Conservation (phyloP, 75 land plant species). For the Cunninghamia lanceolata region DNA sequence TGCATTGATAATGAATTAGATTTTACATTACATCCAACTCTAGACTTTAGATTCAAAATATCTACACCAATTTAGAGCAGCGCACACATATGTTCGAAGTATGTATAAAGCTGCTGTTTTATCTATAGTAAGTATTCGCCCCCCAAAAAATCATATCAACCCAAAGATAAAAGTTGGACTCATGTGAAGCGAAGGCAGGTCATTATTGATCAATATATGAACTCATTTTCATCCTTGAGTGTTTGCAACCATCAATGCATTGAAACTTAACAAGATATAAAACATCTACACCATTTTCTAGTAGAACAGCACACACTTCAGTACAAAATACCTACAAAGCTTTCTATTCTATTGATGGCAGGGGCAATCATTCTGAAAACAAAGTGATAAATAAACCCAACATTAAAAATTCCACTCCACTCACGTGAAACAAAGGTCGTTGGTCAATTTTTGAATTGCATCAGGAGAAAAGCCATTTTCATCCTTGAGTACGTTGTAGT, state of each 20-base stretch:
- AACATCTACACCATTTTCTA: no score
- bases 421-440: slow-evolving; percentile 27
- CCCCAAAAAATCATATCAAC: no score
- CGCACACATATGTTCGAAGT: no score
- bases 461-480: slow-evolving; percentile 26
- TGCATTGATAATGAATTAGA: background rate
- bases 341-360: background rate
- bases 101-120: no score
- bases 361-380: background rate
- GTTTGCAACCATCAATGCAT: background rate
- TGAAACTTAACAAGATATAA: background rate
- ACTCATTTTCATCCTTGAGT: no score
- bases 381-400: background rate
- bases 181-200: no score
- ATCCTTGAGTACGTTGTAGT: slow-evolving; percentile 35
- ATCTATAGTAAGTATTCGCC: no score
- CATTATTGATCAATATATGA: no score
- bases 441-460: slow-evolving; percentile 20
- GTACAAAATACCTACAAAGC: background rate
- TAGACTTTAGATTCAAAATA: no score
- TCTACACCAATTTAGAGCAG: no score
- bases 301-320: no score
- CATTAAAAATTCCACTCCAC: background rate
- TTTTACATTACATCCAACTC: background rate
- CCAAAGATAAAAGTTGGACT: no score